Evolutionary conservation across 768 basidiomycete species (phyloP).

Genomic region (Mycena galopus): DNA sequence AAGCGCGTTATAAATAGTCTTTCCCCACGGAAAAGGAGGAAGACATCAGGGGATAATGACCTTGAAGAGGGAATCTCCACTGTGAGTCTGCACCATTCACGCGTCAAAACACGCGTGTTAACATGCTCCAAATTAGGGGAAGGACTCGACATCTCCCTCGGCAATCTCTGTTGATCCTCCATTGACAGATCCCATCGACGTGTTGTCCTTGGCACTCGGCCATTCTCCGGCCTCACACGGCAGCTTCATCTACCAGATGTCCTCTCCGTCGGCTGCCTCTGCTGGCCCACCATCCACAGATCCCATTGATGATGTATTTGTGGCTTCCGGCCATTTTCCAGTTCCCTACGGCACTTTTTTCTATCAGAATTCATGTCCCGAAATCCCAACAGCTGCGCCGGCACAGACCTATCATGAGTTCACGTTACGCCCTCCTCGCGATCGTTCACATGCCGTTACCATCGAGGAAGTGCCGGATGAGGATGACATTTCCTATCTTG

Average conservation of each 20-base stretch:
- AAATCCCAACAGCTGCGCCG: neutral
- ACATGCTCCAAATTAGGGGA: too few species aligned
- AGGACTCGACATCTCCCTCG: neutral
- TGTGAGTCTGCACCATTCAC: neutral
- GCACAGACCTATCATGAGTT: neutral
- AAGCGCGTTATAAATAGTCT: neutral
- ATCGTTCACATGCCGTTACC: neutral
- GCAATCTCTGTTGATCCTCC: neutral
- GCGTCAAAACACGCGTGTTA: too few species aligned
- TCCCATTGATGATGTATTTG: neutral
- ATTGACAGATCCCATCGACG: neutral
- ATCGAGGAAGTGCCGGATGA: slow-evolving; percentile 1
- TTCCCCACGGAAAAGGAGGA: neutral
- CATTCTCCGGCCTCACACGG: neutral
- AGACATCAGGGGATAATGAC: neutral
- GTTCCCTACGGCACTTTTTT: neutral
- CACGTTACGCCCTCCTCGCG: neutral
- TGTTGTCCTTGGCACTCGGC: neutral
- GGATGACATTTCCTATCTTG: neutral
- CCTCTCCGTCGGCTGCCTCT: too few species aligned
- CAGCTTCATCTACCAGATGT: too few species aligned
- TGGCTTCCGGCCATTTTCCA: neutral
- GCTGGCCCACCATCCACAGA: neutral
- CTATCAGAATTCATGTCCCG: too few species aligned
- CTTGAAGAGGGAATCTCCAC: neutral